Evolutionary conservation across 805 yeast genomes (phyloP).

Genomic region (Brettanomyces bruxellensis): DNA sequence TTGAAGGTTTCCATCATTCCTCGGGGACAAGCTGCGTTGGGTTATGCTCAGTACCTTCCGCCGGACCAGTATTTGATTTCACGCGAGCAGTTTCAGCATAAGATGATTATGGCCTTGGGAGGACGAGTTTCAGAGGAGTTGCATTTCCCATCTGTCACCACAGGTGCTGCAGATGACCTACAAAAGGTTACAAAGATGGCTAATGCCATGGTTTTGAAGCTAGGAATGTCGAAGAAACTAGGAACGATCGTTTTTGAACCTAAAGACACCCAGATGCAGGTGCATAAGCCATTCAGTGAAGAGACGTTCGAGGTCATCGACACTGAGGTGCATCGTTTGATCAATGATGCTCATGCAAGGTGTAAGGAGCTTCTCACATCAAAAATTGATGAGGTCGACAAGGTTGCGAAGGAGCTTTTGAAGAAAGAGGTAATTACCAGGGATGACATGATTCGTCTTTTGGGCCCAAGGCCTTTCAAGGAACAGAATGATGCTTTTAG

Average conservation of each 20-base stretch:
- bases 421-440: slow-evolving; percentile 85
- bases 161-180: slow-evolving; percentile 96
- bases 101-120: slow-evolving; percentile 95
- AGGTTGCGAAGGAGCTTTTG: slow-evolving; percentile 81
- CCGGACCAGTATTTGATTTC: slow-evolving; percentile 79
- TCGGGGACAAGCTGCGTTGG: slow-evolving; percentile 93
- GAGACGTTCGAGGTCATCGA: slow-evolving; percentile 78
- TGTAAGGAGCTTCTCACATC: slow-evolving; percentile 64
- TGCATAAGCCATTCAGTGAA: slow-evolving; percentile 76
- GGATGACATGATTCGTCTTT: slow-evolving; percentile 81
- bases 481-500: slow-evolving; percentile 88
- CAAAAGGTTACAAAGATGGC: slow-evolving; percentile 94
- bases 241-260: slow-evolving; percentile 81
- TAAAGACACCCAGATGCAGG: slow-evolving; percentile 42
- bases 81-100: slow-evolving; percentile 63
- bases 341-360: slow-evolving; percentile 61
- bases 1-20: slow-evolving; percentile 95
- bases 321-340: slow-evolving; percentile 69
- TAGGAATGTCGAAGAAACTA: slow-evolving; percentile 84
- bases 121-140: slow-evolving; percentile 96
- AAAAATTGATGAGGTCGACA: slow-evolving; percentile 66
- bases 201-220: slow-evolving; percentile 79
- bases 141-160: slow-evolving; percentile 83
- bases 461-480: slow-evolving; percentile 89
- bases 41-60: slow-evolving; percentile 96